Evolutionary conservation across 148 eudicot genomes (phyloP).

Genomic region (Selenicereus undatus): DNA sequence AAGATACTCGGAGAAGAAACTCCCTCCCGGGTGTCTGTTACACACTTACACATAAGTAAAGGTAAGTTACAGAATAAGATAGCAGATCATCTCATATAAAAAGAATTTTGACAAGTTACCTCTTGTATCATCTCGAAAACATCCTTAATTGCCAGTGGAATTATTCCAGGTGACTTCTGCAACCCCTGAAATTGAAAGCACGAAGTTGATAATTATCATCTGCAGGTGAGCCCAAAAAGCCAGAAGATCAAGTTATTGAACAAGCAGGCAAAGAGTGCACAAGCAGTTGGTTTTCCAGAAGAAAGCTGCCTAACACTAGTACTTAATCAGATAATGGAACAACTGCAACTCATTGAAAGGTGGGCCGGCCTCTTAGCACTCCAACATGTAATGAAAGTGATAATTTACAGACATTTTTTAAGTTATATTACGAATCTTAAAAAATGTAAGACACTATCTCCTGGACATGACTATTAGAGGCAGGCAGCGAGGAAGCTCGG

Average conservation of each 20-base stretch:
- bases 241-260: background rate
- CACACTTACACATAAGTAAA: background rate
- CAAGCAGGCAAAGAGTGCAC: background rate
- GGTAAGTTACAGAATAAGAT: background rate
- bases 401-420: background rate
- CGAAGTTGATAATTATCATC: constrained; percentile 5
- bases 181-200: constrained; percentile 48
- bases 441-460: background rate
- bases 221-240: background rate
- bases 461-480: background rate
- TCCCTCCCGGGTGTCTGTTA: constrained; percentile 71
- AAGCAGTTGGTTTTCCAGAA: background rate
- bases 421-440: background rate
- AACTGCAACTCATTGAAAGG: background rate
- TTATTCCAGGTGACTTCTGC: constrained; percentile 79
- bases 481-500: background rate
- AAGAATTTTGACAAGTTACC: constrained; percentile 31
- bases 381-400: background rate
- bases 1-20: constrained; percentile 81
- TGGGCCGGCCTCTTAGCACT: background rate
- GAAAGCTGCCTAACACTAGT: background rate
- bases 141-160: constrained; percentile 83
- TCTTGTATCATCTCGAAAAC: constrained; percentile 84
- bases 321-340: background rate
- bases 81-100: background rate